Percentiles rank a stretch among this genome's conserved stretches.
phyloP scores from a whole-genome alignment of 306 rosid species.

The Inga oerstediana region DNA sequence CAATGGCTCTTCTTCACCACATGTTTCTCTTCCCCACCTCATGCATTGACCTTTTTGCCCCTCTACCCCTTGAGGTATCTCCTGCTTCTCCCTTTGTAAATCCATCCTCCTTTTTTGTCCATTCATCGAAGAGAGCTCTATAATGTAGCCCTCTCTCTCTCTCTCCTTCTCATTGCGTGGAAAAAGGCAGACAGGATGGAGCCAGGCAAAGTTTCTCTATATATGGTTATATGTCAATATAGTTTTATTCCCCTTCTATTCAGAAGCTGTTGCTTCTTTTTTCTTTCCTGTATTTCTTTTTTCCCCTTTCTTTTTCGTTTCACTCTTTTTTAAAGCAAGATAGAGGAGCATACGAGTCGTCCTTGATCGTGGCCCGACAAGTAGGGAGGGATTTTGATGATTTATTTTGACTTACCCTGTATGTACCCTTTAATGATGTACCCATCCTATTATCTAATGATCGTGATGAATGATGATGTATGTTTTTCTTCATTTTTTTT shows the following conservation, averaged over 20 bases:
- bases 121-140: conserved; percentile 46
- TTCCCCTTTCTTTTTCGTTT: conserved; percentile 13
- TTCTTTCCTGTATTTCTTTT: not conserved
- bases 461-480: conserved; percentile 38
- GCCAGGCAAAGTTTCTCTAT: conserved; percentile 62
- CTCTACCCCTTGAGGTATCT: conserved; percentile 52
- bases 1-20: conserved; percentile 50
- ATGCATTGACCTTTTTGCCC: conserved; percentile 51
- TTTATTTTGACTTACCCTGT: conserved; percentile 35
- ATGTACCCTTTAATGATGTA: conserved; percentile 30
- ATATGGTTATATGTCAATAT: conserved; percentile 23
- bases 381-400: conserved; percentile 38
- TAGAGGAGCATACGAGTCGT: conserved; percentile 35
- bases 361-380: conserved; percentile 41
- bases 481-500: conserved; percentile 33
- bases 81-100: conserved; percentile 47
- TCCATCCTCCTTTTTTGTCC: conserved; percentile 62
- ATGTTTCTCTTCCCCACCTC: conserved; percentile 7
- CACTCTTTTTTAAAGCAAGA: conserved; percentile 15
- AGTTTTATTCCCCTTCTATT: conserved; percentile 11
- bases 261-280: conserved; percentile 25
- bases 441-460: conserved; percentile 26
- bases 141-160: conserved; percentile 67
- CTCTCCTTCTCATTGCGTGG: conserved; percentile 55
- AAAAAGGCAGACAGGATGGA: conserved; percentile 74